Conservation (phyloP, 1,284 basidiomycete species). For the Sporisorium graminicola region DNA sequence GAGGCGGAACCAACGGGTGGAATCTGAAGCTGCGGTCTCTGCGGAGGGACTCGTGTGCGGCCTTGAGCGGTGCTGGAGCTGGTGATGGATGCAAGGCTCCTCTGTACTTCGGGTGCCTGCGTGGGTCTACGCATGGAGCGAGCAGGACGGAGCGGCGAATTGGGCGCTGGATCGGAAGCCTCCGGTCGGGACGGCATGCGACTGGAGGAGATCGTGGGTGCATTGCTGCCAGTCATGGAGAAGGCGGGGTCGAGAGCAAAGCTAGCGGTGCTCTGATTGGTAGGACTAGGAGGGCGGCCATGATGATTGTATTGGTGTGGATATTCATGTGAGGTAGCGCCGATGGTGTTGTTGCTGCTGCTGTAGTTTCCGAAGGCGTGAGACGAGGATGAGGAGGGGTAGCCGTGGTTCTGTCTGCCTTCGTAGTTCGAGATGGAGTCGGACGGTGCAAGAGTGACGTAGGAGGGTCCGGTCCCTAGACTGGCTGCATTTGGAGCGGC, state of each 20-base stretch:
- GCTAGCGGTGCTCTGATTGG: constrained; percentile 40
- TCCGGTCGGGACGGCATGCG: constrained; percentile 22
- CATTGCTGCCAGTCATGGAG: constrained; percentile 11
- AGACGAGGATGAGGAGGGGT: constrained; percentile 16
- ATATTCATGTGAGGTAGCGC: background rate
- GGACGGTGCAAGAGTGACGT: constrained; percentile 47
- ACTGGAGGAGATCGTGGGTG: constrained; percentile 11
- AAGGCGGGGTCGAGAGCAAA: constrained; percentile 34
- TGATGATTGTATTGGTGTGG: constrained; percentile 16
- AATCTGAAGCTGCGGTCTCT: constrained; percentile 40
- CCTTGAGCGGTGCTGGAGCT: constrained; percentile 23
- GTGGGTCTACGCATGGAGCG: constrained; percentile 52
- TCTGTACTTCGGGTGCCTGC: constrained; percentile 38
- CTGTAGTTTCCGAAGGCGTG: constrained; percentile 10
- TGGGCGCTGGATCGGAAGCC: constrained; percentile 3
- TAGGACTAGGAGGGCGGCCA: constrained; percentile 26
- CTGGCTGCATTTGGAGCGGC: constrained; percentile 5
- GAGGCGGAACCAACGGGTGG: constrained; percentile 23
- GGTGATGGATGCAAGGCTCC: constrained; percentile 17
- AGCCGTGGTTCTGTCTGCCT: constrained; percentile 25
- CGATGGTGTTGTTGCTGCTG: constrained; percentile 1
- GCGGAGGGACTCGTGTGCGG: constrained; percentile 13
- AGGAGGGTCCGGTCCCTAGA: constrained; percentile 43
- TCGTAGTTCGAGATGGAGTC: constrained; percentile 54
- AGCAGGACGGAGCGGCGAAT: constrained; percentile 55